Conservation (phyloP, 2,329 filamentous ascomycete genomes). For the Alternaria solani region DNA sequence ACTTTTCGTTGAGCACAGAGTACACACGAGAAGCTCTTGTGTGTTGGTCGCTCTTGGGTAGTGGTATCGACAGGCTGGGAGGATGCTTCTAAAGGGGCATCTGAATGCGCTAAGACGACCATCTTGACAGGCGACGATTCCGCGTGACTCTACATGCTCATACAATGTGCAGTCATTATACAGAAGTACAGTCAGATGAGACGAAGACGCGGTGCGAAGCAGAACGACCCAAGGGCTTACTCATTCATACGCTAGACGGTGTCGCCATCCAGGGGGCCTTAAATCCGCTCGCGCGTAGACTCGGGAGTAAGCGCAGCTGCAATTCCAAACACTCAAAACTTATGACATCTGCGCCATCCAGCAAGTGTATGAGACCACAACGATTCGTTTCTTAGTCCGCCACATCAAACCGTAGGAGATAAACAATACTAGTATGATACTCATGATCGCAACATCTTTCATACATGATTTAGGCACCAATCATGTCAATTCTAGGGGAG, state of each 20-base stretch:
- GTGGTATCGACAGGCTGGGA: neutral
- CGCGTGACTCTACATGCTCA: neutral
- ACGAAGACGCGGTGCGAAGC: neutral
- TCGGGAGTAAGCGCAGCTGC: neutral
- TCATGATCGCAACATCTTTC: too few relatives aligned
- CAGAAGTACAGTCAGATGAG: neutral
- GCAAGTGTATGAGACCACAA: too few relatives aligned
- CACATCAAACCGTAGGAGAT: too few relatives aligned
- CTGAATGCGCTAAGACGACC: neutral
- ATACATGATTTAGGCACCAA: too few relatives aligned
- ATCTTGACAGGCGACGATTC: neutral
- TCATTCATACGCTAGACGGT: neutral
- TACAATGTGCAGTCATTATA: neutral
- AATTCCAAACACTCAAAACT: too few relatives aligned
- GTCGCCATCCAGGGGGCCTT: neutral
- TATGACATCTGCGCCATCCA: too few relatives aligned
- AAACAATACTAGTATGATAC: too few relatives aligned
- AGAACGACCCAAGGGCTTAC: neutral
- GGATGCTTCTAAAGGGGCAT: neutral
- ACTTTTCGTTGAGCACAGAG: slow-evolving; percentile 48
- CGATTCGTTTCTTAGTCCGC: too few relatives aligned
- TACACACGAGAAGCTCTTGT: slow-evolving; percentile 46
- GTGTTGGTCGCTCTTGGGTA: neutral
- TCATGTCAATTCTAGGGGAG: too few relatives aligned
- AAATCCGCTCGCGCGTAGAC: neutral